These are phyloP conservation scores for Phytopythium ostracodes DNA, from an alignment of 352 stramenopile species.

Conservation along the genomic window DNA sequence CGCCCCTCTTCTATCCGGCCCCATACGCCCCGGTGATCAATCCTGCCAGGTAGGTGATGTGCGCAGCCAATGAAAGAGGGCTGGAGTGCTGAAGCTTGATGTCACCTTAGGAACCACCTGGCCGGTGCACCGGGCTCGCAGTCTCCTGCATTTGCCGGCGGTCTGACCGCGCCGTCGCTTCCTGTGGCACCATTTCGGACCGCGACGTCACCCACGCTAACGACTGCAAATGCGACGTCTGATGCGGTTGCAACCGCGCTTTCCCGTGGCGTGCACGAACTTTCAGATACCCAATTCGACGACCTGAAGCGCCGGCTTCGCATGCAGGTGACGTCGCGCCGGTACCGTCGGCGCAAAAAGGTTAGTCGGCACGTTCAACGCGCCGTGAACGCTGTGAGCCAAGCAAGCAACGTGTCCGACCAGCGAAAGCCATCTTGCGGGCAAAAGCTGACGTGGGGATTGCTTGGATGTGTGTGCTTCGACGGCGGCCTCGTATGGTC, in stretches of 20 bases:
- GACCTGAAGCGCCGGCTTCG: constrained; percentile 26
- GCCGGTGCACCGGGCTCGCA: too few species aligned
- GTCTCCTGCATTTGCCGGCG: neutral
- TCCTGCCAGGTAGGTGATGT: neutral
- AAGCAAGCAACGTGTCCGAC: too few species aligned
- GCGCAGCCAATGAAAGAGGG: too few species aligned
- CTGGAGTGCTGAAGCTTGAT: neutral
- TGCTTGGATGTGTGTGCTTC: neutral
- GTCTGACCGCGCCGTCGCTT: neutral
- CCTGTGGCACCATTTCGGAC: neutral
- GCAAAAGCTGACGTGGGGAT: too few species aligned
- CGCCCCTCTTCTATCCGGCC: neutral
- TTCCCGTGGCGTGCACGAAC: constrained; percentile 14
- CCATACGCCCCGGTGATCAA: neutral
- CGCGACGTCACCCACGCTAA: neutral
- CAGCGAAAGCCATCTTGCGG: too few species aligned
- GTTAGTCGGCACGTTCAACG: too few species aligned
- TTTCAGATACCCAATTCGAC: constrained; percentile 20
- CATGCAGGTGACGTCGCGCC: constrained; percentile 27
- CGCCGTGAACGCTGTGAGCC: too few species aligned
- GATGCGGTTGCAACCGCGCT: neutral
- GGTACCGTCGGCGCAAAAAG: constrained; percentile 36
- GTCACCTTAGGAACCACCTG: neutral
- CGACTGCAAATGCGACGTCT: neutral
- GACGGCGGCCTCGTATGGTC: neutral